These are phyloP conservation scores for Plantago major DNA, from an alignment of 257 asterid genomes.

Conservation along the genomic window DNA sequence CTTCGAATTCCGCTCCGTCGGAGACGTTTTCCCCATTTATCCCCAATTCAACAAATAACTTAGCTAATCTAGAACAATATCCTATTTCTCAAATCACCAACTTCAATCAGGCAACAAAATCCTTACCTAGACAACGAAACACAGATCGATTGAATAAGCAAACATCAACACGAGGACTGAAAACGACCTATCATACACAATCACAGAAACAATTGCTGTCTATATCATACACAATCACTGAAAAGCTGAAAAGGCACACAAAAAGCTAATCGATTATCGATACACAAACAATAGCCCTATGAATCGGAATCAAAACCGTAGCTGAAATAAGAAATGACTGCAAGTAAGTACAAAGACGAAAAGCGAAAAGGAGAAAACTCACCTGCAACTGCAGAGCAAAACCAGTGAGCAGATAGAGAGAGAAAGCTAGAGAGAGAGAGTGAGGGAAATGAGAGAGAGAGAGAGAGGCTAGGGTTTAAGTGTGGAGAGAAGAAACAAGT, in stretches of 20 bases:
- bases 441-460: conserved; percentile 21
- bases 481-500: conserved; percentile 3
- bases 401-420: too few relatives aligned
- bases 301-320: neutral
- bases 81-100: conserved; percentile 1
- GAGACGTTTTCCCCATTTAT: conserved; percentile 68
- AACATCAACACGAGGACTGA: too few relatives aligned
- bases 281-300: conserved; percentile 7
- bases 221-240: too few relatives aligned
- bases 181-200: neutral
- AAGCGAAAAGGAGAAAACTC: too few relatives aligned
- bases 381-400: too few relatives aligned
- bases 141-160: too few relatives aligned
- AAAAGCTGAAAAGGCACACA: too few relatives aligned
- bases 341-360: too few relatives aligned
- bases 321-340: neutral
- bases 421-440: conserved; percentile 10
- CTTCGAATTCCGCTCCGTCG: conserved; percentile 45
- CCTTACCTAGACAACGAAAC: neutral
- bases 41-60: neutral
- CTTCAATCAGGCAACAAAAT: neutral
- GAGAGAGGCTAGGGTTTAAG: conserved; percentile 49
- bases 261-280: too few relatives aligned
- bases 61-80: neutral
- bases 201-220: too few relatives aligned